phyloP scores from a whole-genome alignment of 306 rosid genomes.

The Phaseolus lunatus region DNA sequence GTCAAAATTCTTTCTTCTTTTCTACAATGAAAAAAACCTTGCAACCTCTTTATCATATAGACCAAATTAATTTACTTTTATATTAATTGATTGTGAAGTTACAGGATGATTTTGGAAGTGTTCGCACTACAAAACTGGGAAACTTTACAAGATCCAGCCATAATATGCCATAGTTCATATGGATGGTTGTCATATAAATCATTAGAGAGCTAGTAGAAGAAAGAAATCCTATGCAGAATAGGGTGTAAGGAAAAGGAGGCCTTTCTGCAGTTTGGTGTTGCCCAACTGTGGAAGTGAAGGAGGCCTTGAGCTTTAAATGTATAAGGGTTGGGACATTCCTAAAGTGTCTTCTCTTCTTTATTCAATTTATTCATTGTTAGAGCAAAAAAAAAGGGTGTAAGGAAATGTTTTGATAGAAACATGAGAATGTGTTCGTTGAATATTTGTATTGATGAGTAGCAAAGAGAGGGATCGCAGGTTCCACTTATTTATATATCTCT shows the following conservation, averaged over 20 bases:
- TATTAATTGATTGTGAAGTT: not conserved
- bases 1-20: not conserved
- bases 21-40: not conserved
- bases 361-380: too few species aligned
- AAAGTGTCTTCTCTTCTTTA: too few species aligned
- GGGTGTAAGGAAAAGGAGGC: too few species aligned
- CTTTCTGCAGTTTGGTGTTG: too few species aligned
- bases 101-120: not conserved
- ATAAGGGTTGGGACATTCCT: too few species aligned
- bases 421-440: not conserved
- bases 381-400: too few species aligned
- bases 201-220: conserved; percentile 10
- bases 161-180: not conserved
- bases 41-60: not conserved
- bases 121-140: not conserved
- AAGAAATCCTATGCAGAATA: not conserved
- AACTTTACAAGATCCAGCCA: not conserved
- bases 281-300: too few species aligned
- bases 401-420: not conserved
- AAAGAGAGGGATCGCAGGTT: not conserved
- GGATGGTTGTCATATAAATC: not conserved
- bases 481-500: conserved; percentile 8
- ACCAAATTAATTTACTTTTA: not conserved
- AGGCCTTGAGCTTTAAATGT: too few species aligned
- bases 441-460: not conserved